Percentiles rank a stretch among this genome's conserved stretches.
Evolutionary conservation across 257 asterid species (phyloP).

Genomic region (Linaria vulgaris): DNA sequence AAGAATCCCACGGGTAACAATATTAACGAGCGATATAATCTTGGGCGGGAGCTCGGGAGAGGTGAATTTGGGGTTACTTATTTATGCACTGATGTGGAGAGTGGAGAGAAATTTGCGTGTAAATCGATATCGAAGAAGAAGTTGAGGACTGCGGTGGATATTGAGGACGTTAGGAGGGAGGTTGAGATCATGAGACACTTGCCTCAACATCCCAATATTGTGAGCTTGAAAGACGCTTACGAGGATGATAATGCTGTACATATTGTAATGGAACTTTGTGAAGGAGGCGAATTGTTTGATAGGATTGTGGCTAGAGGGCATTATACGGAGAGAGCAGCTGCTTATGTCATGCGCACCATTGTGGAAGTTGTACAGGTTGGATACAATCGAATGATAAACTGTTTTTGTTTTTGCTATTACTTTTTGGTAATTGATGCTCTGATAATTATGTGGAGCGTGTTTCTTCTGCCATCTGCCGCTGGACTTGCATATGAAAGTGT

Average conservation of each 20-base stretch:
- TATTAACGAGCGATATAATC: constrained; percentile 46
- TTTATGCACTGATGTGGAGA: constrained; percentile 50
- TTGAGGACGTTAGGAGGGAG: constrained; percentile 78
- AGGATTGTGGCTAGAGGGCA: constrained; percentile 76
- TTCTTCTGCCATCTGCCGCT: too few relatives aligned
- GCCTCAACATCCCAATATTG: constrained; percentile 69
- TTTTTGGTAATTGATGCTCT: constrained; percentile 1
- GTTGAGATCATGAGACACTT: constrained; percentile 71
- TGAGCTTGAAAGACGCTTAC: constrained; percentile 55
- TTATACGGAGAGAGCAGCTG: constrained; percentile 75
- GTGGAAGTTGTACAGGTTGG: constrained; percentile 72
- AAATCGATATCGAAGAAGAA: constrained; percentile 72
- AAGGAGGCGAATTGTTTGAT: constrained; percentile 76
- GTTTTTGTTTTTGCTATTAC: constrained; percentile 2
- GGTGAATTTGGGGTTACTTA: constrained; percentile 81
- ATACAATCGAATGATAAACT: background rate
- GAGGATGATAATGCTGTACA: constrained; percentile 68
- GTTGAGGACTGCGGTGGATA: constrained; percentile 64
- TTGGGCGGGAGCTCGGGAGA: constrained; percentile 73
- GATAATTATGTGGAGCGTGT: background rate
- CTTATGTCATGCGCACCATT: constrained; percentile 58
- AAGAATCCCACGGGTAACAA: constrained; percentile 53
- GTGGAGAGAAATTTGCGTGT: constrained; percentile 62
- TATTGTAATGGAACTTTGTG: constrained; percentile 75
- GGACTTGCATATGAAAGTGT: background rate